These are phyloP conservation scores for Stevia rebaudiana DNA, from an alignment of 140 eudicot species.

Conservation along the genomic window DNA sequence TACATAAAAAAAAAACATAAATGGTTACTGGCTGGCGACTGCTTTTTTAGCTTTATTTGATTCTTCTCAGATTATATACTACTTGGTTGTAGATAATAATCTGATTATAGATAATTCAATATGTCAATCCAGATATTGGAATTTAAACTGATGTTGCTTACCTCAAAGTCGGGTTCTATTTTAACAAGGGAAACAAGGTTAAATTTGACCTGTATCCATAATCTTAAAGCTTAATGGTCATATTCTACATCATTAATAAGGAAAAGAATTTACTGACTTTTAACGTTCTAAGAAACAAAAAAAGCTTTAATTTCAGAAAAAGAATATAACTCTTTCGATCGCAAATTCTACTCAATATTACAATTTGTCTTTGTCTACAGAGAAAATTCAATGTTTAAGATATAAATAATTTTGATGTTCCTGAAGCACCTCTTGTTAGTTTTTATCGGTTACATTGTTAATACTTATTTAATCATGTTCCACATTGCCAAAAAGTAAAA, in stretches of 20 bases:
- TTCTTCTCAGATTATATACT: too few species aligned
- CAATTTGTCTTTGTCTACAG: neutral
- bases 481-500: neutral
- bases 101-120: neutral
- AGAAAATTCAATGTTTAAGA: neutral
- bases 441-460: neutral
- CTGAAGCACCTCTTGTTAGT: too few species aligned
- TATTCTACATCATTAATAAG: neutral
- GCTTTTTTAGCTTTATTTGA: too few species aligned
- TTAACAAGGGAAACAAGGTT: neutral
- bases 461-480: neutral
- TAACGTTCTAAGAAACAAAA: neutral
- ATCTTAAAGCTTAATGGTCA: neutral
- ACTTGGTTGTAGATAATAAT: neutral
- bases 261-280: neutral
- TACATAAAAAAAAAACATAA: too few species aligned
- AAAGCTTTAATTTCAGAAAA: neutral
- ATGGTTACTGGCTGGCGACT: too few species aligned
- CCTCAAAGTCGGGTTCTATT: too few species aligned
- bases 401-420: too few species aligned
- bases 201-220: neutral
- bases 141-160: too few species aligned
- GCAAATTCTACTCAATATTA: neutral
- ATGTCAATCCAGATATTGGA: neutral
- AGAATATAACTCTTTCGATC: neutral